A percentile compares a stretch with the other conserved stretches of the same genome.
phyloP scores from a whole-genome alignment of 768 basidiomycete species.

The Russula sp. region DNA sequence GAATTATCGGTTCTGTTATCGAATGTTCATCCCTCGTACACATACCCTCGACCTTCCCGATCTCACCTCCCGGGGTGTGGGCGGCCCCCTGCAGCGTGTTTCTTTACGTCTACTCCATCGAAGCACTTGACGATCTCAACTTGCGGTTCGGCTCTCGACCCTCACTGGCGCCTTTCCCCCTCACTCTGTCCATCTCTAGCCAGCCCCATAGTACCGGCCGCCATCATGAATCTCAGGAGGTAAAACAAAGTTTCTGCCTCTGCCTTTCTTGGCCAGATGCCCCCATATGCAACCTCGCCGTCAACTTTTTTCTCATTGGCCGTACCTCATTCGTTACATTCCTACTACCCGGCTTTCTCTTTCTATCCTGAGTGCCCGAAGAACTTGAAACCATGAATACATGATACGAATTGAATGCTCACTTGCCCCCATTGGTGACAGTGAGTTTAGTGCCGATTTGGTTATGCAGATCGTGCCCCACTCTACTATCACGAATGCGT shows the following conservation, averaged over 20 bases:
- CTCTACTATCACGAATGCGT: constrained; percentile 1
- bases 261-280: constrained; percentile 26
- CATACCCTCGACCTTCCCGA: constrained; percentile 23
- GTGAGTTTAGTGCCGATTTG: constrained; percentile 23
- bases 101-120: constrained; percentile 28
- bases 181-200: not conserved
- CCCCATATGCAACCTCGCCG: constrained; percentile 25
- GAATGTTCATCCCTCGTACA: not conserved
- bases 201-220: constrained; percentile 15
- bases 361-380: constrained; percentile 20
- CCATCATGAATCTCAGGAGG: constrained; percentile 14
- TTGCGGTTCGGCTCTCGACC: constrained; percentile 19
- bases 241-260: constrained; percentile 23
- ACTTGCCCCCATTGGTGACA: constrained; percentile 24
- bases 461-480: constrained; percentile 16
- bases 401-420: constrained; percentile 14
- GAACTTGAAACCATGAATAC: constrained; percentile 4
- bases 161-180: constrained; percentile 17
- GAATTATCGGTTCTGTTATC: not conserved
- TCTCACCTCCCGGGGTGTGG: constrained; percentile 24
- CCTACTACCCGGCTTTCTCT: constrained; percentile 15
- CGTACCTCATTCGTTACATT: constrained; percentile 19
- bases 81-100: constrained; percentile 25
- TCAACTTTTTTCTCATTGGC: constrained; percentile 15
- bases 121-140: constrained; percentile 27